phyloP scores from a whole-genome alignment of 2,329 filamentous ascomycete genomes.

The Rhynchosporium agropyri region DNA sequence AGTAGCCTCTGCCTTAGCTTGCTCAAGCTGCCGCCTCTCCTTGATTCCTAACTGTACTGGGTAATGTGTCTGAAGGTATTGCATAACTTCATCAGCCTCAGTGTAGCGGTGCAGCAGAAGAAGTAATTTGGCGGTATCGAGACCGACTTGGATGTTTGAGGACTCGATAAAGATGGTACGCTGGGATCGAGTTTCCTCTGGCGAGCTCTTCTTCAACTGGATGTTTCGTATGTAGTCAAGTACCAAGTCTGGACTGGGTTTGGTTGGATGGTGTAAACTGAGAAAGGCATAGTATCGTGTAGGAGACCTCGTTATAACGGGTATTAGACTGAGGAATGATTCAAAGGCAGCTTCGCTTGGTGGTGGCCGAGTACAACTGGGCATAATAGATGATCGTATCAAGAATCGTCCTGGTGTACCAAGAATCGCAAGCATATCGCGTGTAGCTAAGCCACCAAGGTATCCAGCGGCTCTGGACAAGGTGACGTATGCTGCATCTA shows the following conservation, averaged over 20 bases:
- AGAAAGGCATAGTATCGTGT: conserved; percentile 28
- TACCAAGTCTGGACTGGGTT: conserved; percentile 32
- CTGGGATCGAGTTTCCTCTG: not conserved
- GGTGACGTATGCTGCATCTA: conserved; percentile 32
- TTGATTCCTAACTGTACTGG: conserved; percentile 31
- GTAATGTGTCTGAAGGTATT: conserved; percentile 35
- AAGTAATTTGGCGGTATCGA: conserved; percentile 36
- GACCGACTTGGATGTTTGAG: conserved; percentile 28
- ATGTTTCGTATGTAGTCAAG: conserved; percentile 27
- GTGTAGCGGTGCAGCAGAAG: conserved; percentile 30
- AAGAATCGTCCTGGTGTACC: conserved; percentile 24
- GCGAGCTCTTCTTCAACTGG: not conserved
- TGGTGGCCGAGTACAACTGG: conserved; percentile 10
- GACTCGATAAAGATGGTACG: not conserved
- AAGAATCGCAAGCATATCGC: conserved; percentile 20
- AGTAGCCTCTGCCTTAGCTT: conserved; percentile 35
- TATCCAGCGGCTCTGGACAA: conserved; percentile 28
- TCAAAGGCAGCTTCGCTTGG: conserved; percentile 30
- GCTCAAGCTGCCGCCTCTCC: conserved; percentile 25
- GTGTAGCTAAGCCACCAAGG: conserved; percentile 16
- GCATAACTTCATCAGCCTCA: conserved; percentile 38
- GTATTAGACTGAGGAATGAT: conserved; percentile 30
- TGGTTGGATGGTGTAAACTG: conserved; percentile 35
- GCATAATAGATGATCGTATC: conserved; percentile 16
- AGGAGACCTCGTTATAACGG: conserved; percentile 15